These are phyloP conservation scores for Glarea lozoyensis DNA, from an alignment of 495 filamentous ascomycete genomes.

Conservation along the genomic window DNA sequence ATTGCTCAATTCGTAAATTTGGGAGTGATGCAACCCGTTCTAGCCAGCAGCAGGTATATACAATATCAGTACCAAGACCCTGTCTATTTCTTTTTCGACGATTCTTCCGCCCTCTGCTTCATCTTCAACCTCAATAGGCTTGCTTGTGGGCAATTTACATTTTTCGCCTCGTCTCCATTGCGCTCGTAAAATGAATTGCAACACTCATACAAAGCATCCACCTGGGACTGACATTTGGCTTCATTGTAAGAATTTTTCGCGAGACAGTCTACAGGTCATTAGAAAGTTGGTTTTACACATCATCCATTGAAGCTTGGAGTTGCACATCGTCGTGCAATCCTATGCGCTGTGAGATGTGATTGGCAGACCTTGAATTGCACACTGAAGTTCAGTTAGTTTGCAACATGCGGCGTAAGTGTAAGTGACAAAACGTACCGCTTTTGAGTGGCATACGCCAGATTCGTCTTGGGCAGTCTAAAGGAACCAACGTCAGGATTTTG, in stretches of 20 bases:
- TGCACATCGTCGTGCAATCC: too few relatives aligned
- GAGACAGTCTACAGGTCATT: constrained; percentile 53
- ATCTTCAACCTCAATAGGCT: constrained; percentile 74
- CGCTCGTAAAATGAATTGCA: constrained; percentile 82
- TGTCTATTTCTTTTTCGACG: constrained; percentile 7
- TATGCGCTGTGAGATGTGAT: too few relatives aligned
- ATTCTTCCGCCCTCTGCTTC: constrained; percentile 60
- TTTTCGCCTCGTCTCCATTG: constrained; percentile 67
- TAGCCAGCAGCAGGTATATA: background rate
- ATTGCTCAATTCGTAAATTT: too few relatives aligned
- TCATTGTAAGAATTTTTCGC: constrained; percentile 81
- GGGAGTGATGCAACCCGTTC: background rate
- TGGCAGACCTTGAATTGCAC: constrained; percentile 93
- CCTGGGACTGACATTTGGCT: constrained; percentile 66
- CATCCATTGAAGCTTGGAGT: too few relatives aligned
- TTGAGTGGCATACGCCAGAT: too few relatives aligned
- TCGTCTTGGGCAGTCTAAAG: too few relatives aligned
- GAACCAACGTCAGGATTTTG: too few relatives aligned
- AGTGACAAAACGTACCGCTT: too few relatives aligned
- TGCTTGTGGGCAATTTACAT: constrained; percentile 79
- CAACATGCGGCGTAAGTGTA: too few relatives aligned
- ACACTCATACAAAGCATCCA: constrained; percentile 93
- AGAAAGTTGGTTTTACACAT: too few relatives aligned
- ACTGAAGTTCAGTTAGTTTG: constrained; percentile 39
- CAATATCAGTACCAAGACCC: background rate